These are phyloP conservation scores for Chaetomiaceae sp. DNA, from an alignment of 2,329 filamentous ascomycete species.

Conservation along the genomic window DNA sequence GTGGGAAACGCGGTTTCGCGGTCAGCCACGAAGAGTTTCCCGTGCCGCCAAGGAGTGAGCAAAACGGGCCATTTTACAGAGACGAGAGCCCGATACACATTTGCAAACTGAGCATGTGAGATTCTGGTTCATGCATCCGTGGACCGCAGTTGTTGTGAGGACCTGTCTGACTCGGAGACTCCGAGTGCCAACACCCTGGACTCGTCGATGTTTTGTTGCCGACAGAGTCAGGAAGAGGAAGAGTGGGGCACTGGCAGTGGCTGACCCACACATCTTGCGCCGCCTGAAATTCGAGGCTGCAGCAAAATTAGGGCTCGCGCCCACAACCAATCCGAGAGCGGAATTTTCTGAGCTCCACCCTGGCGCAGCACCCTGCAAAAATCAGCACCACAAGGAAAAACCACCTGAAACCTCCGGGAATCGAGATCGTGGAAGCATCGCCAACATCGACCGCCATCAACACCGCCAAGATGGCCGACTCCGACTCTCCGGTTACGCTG, in stretches of 20 bases:
- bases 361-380: constrained; percentile 24
- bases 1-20: constrained; percentile 43
- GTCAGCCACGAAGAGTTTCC: constrained; percentile 43
- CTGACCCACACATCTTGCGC: not conserved
- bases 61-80: constrained; percentile 62
- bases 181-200: no score
- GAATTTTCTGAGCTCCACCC: constrained; percentile 27
- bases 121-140: no score
- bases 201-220: no score
- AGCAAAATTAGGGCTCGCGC: constrained; percentile 41
- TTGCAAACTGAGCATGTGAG: constrained; percentile 30
- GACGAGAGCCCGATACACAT: constrained; percentile 57
- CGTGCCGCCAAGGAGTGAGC: constrained; percentile 37
- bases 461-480: constrained; percentile 75
- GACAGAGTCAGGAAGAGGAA: no score
- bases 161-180: no score
- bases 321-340: constrained; percentile 34
- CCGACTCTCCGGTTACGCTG: constrained; percentile 72
- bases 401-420: constrained; percentile 17
- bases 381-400: constrained; percentile 25
- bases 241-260: not conserved
- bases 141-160: not conserved
- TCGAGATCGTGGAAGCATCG: constrained; percentile 26
- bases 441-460: constrained; percentile 27
- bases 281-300: constrained; percentile 19